Conservation (phyloP, 2,329 filamentous ascomycete genomes). For the Daldinia eschscholtzii region DNA sequence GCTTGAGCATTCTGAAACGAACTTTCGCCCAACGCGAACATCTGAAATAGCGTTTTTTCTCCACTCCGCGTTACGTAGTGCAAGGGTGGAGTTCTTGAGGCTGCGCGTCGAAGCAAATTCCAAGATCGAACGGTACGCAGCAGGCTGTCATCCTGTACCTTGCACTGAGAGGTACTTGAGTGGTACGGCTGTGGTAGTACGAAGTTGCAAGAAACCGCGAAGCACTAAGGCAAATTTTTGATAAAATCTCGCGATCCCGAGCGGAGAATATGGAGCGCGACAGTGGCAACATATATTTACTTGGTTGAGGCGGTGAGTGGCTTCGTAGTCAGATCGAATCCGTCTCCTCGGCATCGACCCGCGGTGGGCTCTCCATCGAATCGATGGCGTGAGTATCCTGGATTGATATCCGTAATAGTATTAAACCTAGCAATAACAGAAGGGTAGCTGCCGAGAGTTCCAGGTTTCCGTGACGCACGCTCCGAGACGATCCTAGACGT, state of each 20-base stretch:
- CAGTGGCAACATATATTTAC: slow-evolving; percentile 28
- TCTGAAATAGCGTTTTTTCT: slow-evolving; percentile 41
- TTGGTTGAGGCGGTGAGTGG: slow-evolving; percentile 36
- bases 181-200: slow-evolving; percentile 36
- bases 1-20: slow-evolving; percentile 48
- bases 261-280: slow-evolving; percentile 34
- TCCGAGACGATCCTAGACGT: slow-evolving; percentile 18
- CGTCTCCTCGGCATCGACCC: slow-evolving; percentile 36
- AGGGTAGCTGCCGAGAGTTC: slow-evolving; percentile 20
- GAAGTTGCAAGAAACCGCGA: slow-evolving; percentile 35
- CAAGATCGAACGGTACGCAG: slow-evolving; percentile 41
- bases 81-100: slow-evolving; percentile 41
- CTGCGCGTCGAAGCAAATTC: slow-evolving; percentile 44
- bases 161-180: slow-evolving; percentile 43
- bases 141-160: slow-evolving; percentile 45
- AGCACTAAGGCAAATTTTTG: slow-evolving; percentile 22
- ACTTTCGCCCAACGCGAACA: slow-evolving; percentile 47
- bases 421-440: slow-evolving; percentile 21
- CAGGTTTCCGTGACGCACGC: slow-evolving; percentile 22
- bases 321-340: slow-evolving; percentile 35
- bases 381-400: slow-evolving; percentile 21
- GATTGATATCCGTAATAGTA: slow-evolving; percentile 23
- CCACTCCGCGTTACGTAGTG: slow-evolving; percentile 49
- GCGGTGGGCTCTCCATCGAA: slow-evolving; percentile 28
- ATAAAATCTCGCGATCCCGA: slow-evolving; percentile 29